Base-by-base conservation (phyloP, 495 filamentous ascomycete species). In the Penicillium coprophilum region DNA sequence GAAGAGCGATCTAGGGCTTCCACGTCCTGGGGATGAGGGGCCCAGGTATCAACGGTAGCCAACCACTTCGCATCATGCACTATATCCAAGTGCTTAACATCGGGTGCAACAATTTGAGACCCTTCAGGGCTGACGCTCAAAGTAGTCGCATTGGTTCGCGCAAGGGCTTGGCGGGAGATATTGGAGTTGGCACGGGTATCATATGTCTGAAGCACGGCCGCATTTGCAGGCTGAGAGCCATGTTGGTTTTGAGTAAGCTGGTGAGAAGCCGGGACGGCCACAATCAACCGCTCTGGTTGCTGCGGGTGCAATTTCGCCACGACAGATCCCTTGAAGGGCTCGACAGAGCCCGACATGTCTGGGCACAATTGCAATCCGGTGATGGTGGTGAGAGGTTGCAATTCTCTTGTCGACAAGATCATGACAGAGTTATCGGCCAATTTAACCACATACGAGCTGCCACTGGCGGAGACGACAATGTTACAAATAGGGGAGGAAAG, bases 391-490 rank as follows among this genome's bases (percentile, higher is more conserved):
- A 86, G 89, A 3, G 94, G 88, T 72, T 80, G 79, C 41, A 96
- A 77, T 70, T 97, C 93, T 24, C 90, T 85, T 6, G 93, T 95
- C 9, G 92, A 96, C 28, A 99, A 70, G 15, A 96, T 77, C 76
- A 96, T 90, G 24, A 86, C 73, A 1, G 90, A 94, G 65, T 97
- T 99, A 65, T 99, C 93, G 30, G 90, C 89, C 34, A 97, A 74
- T 53, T 88, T 86, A 36, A 97, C 66, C 21, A 85, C 87, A 65
- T 97, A 97, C 0, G 87, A 87, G 45, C 87, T 81, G 10, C 92
- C 92, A 27, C 67, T 74, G 6, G 88, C 84, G 8, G 92, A 96
- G 32, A 97, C 82, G 15, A 89, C 84, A 41, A 97, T 81, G 64
- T 86, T 89, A 66, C 91, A 85, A 28, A 99, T 88, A 6, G 85